Percentiles rank a stretch among this genome's conserved stretches.
These are phyloP conservation scores for Acer campestre DNA, from an alignment of 345 rosid species.

Conservation along the genomic window DNA sequence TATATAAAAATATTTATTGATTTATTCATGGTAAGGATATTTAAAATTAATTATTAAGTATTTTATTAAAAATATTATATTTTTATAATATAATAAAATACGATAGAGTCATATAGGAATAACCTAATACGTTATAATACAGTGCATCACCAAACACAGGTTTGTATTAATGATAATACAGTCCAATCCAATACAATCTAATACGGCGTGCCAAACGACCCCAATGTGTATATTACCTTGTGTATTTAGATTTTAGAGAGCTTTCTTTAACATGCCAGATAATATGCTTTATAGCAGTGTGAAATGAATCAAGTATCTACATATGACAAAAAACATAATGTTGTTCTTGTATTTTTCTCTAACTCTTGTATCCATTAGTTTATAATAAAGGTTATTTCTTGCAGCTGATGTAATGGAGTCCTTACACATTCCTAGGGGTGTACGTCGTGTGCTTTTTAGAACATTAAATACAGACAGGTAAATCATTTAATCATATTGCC, in stretches of 20 bases:
- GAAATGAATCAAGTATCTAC: not conserved
- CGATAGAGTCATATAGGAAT: too few relatives aligned
- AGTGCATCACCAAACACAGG: too few relatives aligned
- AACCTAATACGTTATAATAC: too few relatives aligned
- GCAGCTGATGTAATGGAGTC: slow-evolving; percentile 69
- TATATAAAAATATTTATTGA: too few relatives aligned
- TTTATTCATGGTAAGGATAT: too few relatives aligned
- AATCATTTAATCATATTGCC: not conserved
- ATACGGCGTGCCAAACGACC: too few relatives aligned
- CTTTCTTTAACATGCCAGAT: not conserved
- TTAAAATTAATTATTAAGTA: too few relatives aligned
- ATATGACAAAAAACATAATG: not conserved
- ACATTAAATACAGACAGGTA: slow-evolving; percentile 76
- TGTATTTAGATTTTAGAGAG: not conserved
- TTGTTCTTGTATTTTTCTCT: not conserved
- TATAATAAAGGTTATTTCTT: not conserved
- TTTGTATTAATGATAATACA: too few relatives aligned
- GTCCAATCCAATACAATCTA: too few relatives aligned
- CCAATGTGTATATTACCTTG: not conserved
- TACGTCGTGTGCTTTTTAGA: slow-evolving; percentile 64
- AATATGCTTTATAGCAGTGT: not conserved
- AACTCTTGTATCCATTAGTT: not conserved
- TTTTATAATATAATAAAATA: too few relatives aligned
- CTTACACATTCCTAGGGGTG: slow-evolving; percentile 57
- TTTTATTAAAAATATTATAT: too few relatives aligned